These are phyloP conservation scores for Phytophthora capsici DNA, from an alignment of 352 stramenopile species.

Conservation along the genomic window DNA sequence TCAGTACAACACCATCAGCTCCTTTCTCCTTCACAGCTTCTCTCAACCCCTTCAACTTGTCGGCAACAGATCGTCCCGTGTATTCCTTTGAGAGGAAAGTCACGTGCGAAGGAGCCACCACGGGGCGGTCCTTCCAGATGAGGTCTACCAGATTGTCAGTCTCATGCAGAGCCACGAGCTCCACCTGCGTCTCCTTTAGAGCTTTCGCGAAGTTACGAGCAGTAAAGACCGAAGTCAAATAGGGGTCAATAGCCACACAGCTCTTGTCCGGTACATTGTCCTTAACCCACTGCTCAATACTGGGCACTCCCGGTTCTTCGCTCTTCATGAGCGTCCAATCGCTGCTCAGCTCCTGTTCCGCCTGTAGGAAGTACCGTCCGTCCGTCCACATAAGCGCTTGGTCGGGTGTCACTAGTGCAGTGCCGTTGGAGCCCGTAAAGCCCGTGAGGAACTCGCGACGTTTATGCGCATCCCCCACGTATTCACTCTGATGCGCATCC, in stretches of 20 bases:
- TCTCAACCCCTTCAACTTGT: conserved; percentile 92
- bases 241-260: conserved; percentile 95
- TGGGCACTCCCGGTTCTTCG: conserved; percentile 91
- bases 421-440: conserved; percentile 98
- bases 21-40: conserved; percentile 88
- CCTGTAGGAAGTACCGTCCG: conserved; percentile 98
- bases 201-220: conserved; percentile 74
- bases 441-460: conserved; percentile 95
- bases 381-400: conserved; percentile 98
- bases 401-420: conserved; percentile 81
- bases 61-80: conserved; percentile 89
- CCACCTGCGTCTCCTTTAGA: conserved; percentile 71
- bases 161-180: conserved; percentile 78
- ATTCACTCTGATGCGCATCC: conserved; percentile 99
- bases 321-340: conserved; percentile 97
- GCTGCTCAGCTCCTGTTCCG: conserved; percentile 91
- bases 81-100: conserved; percentile 94
- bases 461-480: conserved; percentile 96
- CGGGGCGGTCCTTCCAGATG: conserved; percentile 91
- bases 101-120: conserved; percentile 79
- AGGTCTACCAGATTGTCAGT: conserved; percentile 95
- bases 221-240: conserved; percentile 91
- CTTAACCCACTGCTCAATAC: conserved; percentile 85
- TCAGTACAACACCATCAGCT: conserved; percentile 94
- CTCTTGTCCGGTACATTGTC: conserved; percentile 66